These are phyloP conservation scores for Termitomyces titanicus DNA, from an alignment of 768 basidiomycete genomes.

Conservation along the genomic window DNA sequence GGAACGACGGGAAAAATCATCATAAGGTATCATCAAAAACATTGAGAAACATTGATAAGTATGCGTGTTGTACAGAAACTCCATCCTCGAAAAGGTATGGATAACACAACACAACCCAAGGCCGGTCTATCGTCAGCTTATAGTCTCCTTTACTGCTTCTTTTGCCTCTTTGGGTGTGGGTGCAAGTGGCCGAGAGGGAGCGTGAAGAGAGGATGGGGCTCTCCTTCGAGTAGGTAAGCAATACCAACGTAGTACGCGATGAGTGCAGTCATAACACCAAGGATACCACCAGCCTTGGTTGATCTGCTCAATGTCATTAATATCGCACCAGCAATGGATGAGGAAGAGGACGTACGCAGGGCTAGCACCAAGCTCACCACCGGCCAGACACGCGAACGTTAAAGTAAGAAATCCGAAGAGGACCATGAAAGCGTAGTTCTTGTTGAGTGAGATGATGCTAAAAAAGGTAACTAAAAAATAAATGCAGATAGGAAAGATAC, in stretches of 20 bases:
- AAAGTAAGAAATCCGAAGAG: slow-evolving; percentile 34
- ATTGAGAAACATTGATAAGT: too few species aligned
- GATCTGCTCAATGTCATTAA: slow-evolving; percentile 18
- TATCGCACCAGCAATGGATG: too few species aligned
- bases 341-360: slow-evolving; percentile 21
- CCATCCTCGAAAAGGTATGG: not conserved
- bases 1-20: not conserved
- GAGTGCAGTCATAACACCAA: slow-evolving; percentile 43
- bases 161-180: too few species aligned
- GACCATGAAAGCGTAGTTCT: slow-evolving; percentile 34
- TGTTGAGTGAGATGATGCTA: slow-evolving; percentile 37
- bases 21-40: not conserved
- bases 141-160: not conserved
- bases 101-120: not conserved
- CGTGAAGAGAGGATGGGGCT: slow-evolving; percentile 32
- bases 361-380: slow-evolving; percentile 29
- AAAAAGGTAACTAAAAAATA: not conserved
- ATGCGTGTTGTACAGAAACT: not conserved
- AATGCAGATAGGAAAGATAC: slow-evolving; percentile 16
- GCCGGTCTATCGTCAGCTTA: not conserved
- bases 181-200: slow-evolving; percentile 42
- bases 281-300: slow-evolving; percentile 39
- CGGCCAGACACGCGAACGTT: slow-evolving; percentile 42
- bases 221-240: slow-evolving; percentile 37
- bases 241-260: slow-evolving; percentile 48